Evolutionary conservation across 805 yeast species (phyloP), one percentile per base, ranked within the genome.

Genomic region (Candida anglica): DNA sequence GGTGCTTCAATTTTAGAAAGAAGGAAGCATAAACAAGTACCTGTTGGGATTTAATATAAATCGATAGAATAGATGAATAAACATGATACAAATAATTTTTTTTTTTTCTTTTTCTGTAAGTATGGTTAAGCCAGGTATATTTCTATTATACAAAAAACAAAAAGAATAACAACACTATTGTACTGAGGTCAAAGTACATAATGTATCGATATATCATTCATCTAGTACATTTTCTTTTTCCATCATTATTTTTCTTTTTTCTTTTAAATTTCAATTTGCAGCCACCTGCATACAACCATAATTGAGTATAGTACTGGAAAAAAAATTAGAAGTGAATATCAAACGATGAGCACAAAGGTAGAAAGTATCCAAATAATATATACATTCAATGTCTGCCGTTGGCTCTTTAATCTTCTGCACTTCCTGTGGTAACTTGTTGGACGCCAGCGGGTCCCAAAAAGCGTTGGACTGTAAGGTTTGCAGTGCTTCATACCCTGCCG

Each of bases 361-460:
- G 16, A 14, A 15, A 5, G 5, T 5, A 28, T 15, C 30, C 19
- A 19, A 18, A 11, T 28, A 19, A 28, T 19, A 17, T 29, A 11
- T 11, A 14, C 10, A 13, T 10, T 5, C 14, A 17, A 91, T 93
- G 98, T 86, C 96, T 38, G 95, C 79, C 13, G 96, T 93, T 27
- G 99, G 98, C 11, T 85, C 96, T 31, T 75, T 93, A 50, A 91
- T 93, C 39, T 93, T 93, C 62, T 93, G 99, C 59, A 72, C 81
- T 8, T 86, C 80, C 46, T 93, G 99, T 61, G 99, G 99, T 48
- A 86, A 84, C 51, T 69, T 93, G 36, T 68, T 93, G 39, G 95
- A 86, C 55, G 71, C 87, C 7, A 76, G 76, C 19, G 52, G 57
- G 19, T 63, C 78, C 21, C 62, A 69, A 33, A 57, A 66, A 31